Evolutionary conservation across 495 filamentous ascomycete genomes (phyloP).

Genomic region (Penicillium bovifimosum): DNA sequence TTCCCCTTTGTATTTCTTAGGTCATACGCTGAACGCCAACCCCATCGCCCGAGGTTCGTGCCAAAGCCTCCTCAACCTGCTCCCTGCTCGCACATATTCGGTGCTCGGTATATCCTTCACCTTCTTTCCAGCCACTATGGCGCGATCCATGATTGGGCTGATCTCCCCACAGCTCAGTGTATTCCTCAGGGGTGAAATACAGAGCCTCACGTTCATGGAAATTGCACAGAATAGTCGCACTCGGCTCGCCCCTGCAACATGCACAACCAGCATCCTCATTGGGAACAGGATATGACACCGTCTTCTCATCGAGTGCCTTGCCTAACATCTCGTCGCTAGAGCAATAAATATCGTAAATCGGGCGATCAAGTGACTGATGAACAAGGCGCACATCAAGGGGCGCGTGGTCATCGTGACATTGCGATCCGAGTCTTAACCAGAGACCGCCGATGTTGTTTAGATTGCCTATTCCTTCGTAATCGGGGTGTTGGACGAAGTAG

Average conservation of each 20-base stretch:
- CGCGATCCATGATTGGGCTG: background rate
- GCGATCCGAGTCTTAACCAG: background rate
- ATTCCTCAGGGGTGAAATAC: slow-evolving; percentile 4
- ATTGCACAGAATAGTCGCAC: slow-evolving; percentile 1
- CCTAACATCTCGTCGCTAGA: background rate
- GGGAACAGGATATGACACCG: background rate
- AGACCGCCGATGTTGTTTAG: slow-evolving; percentile 5
- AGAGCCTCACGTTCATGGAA: slow-evolving; percentile 8
- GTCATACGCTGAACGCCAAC: background rate
- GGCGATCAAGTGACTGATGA: slow-evolving; percentile 3
- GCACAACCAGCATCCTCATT: background rate
- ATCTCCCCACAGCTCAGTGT: slow-evolving; percentile 1
- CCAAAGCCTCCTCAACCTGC: slow-evolving; percentile 12
- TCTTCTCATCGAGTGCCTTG: background rate
- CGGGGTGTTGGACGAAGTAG: slow-evolving; percentile 5
- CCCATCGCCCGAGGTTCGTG: background rate
- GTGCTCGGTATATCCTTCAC: background rate
- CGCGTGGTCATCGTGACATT: slow-evolving; percentile 7
- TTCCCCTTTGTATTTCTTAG: background rate
- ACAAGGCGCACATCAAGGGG: slow-evolving; percentile 4
- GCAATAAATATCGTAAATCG: slow-evolving; percentile 1
- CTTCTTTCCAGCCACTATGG: background rate
- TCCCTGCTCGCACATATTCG: background rate
- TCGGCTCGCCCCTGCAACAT: slow-evolving; percentile 9
- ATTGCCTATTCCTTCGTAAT: slow-evolving; percentile 5